Conservation (phyloP, 2,329 filamentous ascomycete genomes). For the Chrysosporium keratinophilum region DNA sequence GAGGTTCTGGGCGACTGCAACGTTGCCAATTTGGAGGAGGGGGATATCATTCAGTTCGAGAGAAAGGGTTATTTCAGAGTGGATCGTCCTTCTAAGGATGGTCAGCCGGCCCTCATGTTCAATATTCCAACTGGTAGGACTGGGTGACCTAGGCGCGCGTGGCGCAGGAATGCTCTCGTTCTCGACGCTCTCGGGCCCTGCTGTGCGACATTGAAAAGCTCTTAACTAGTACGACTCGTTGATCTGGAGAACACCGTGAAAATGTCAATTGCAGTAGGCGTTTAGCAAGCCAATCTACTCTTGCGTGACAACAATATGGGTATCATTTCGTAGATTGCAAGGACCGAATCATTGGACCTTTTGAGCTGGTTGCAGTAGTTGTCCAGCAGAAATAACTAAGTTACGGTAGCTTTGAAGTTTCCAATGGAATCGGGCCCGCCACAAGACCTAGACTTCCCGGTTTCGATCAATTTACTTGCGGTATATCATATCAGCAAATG, state of each 20-base stretch:
- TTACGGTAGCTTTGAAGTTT: background rate
- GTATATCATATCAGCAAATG: too few relatives aligned
- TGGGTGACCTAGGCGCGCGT: conserved; percentile 8
- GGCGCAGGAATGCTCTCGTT: too few relatives aligned
- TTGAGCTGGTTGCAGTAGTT: too few relatives aligned
- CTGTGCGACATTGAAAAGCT: background rate
- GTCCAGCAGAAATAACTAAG: background rate
- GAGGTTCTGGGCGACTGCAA: conserved; percentile 72
- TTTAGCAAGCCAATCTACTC: too few relatives aligned
- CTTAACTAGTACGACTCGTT: too few relatives aligned
- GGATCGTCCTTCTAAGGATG: conserved; percentile 53
- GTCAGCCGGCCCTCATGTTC: conserved; percentile 54
- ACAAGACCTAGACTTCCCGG: background rate
- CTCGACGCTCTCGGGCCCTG: background rate
- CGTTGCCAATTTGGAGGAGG: conserved; percentile 64
- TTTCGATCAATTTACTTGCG: too few relatives aligned
- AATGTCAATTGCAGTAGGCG: too few relatives aligned
- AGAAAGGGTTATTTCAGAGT: conserved; percentile 85
- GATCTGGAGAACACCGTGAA: too few relatives aligned
- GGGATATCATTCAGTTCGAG: conserved; percentile 92
- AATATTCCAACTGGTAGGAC: conserved; percentile 58
- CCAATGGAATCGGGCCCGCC: background rate
- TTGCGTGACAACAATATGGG: too few relatives aligned
- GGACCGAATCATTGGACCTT: background rate
- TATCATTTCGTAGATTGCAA: background rate